Base-by-base conservation (phyloP, 225 moss, liverwort and hornwort species). In the Sphagnum tenellum region DNA sequence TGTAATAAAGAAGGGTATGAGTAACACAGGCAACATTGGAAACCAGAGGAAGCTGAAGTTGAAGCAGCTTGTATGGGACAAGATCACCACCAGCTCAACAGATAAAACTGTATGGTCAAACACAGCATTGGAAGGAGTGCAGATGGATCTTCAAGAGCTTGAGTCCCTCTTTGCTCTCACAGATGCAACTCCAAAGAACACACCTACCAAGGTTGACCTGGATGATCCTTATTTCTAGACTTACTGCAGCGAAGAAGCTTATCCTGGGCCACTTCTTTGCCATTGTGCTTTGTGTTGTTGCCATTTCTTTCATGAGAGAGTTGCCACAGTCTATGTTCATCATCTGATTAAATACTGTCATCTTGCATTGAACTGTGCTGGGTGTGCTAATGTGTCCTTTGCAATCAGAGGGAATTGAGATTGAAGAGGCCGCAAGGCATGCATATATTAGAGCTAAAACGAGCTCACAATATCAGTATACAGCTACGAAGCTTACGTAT, bases 11-110 rank as follows among this genome's bases (percentile, higher is more conserved):
- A 57, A 60, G 48, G 54, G 69, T 59, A 4, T 46, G 57, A 2
- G 7, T 47, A 50, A 49, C 58, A 61, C 67, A 29, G 2, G 7
- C 45, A 50, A 49, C 58, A 61, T 66, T 45, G 47, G 51, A 50
- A 14, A 3, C 0, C 0, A 0, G 10, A 78, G 70, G 68, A 89
- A 81, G 71, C 86, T 88, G 60, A 96, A 89, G 63, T 74, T 96
- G 50, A 96, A 96, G 75, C 89, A 89, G 74, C 81, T 96, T 45
- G 14, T 89, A 8, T 96, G 95, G 95, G 89, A 92, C 47, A 96
- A 96, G 73, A 88, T 96, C 52, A 79, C 77, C 62, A 72, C 72
- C 44, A 69, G 74, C 45, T 74, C 79, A 63, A 81, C 78, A 10
- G 70, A 87, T 54, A 73, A 81, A 68, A 96, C 92, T 4, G 71